phyloP scores from a whole-genome alignment of 108 stramenopile species.

The Skeletonema marinoi region DNA sequence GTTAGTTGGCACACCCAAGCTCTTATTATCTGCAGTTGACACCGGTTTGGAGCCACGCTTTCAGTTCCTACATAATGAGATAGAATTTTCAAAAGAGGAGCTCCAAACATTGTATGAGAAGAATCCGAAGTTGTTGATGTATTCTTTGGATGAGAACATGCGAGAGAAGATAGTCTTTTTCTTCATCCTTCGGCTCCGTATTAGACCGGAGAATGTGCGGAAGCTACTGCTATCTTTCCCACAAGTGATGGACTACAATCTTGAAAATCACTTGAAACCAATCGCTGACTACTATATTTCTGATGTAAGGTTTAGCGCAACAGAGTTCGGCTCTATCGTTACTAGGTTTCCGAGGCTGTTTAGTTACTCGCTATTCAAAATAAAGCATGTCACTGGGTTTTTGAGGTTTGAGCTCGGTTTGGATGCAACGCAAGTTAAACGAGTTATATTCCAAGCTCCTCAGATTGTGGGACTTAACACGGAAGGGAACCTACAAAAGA shows the following conservation, averaged over 20 bases:
- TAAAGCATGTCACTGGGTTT: conserved; percentile 74
- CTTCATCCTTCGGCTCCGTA: conserved; percentile 70
- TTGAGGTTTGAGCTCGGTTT: conserved; percentile 68
- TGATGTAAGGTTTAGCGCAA: conserved; percentile 61
- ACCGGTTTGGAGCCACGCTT: conserved; percentile 66
- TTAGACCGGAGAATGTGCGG: conserved; percentile 60
- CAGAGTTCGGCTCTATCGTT: conserved; percentile 64
- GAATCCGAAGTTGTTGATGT: conserved; percentile 68
- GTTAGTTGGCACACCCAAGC: conserved; percentile 58
- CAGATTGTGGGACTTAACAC: conserved; percentile 60
- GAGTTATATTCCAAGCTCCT: conserved; percentile 78
- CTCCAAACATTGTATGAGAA: conserved; percentile 55
- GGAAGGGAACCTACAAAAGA: conserved; percentile 57
- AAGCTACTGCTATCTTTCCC: conserved; percentile 71
- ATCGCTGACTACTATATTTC: conserved; percentile 69
- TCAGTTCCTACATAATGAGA: conserved; percentile 62
- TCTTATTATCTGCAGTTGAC: conserved; percentile 58
- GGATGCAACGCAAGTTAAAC: conserved; percentile 69
- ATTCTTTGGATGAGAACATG: conserved; percentile 73
- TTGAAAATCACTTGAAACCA: conserved; percentile 72
- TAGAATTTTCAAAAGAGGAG: conserved; percentile 57
- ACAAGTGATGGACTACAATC: conserved; percentile 70
- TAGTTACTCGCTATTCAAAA: conserved; percentile 66
- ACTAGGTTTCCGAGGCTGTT: conserved; percentile 72
- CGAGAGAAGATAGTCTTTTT: conserved; percentile 77